Percentiles rank a stretch among this genome's conserved stretches.
These are phyloP conservation scores for Hemisphaericaspora xylofermentans DNA, from an alignment of 1,139 yeast genomes.

Conservation along the genomic window DNA sequence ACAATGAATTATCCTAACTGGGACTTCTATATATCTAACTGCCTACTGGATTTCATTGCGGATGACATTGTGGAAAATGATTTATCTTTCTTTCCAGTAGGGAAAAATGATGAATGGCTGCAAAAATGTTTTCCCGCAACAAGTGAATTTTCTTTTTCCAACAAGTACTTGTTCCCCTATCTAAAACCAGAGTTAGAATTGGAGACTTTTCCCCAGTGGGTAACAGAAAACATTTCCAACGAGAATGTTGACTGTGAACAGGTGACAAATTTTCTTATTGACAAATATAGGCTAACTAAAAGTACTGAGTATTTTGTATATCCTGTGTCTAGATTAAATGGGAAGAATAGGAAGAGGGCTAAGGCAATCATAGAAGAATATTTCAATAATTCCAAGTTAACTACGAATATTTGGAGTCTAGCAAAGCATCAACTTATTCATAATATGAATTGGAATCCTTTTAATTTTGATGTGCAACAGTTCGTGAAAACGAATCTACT, in stretches of 20 bases:
- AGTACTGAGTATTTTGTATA: conserved; percentile 10
- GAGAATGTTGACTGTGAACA: conserved; percentile 1
- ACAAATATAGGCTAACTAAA: conserved; percentile 5
- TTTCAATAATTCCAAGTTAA: not conserved
- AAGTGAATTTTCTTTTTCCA: not conserved
- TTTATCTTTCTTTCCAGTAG: not conserved
- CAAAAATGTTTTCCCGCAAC: not conserved
- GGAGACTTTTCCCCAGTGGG: conserved; percentile 1
- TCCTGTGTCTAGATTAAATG: conserved; percentile 6
- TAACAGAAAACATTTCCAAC: not conserved
- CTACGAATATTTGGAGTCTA: conserved; percentile 7
- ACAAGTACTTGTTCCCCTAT: not conserved
- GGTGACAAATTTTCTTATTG: conserved; percentile 4
- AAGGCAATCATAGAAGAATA: not conserved
- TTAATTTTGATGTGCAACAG: conserved; percentile 4
- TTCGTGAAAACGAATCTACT: conserved; percentile 2
- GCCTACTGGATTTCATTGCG: conserved; percentile 1
- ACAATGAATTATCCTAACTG: too few species aligned
- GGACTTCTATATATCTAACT: conserved; percentile 2
- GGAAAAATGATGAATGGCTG: not conserved
- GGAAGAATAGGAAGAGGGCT: not conserved
- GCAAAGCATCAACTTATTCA: conserved; percentile 7
- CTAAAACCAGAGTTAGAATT: not conserved
- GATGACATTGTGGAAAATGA: conserved; percentile 1
- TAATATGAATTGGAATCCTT: conserved; percentile 13